Percentiles rank a stretch among this genome's conserved stretches.
These are phyloP conservation scores for Aspergillus unguis DNA, from an alignment of 2,329 filamentous ascomycete genomes.

Conservation along the genomic window DNA sequence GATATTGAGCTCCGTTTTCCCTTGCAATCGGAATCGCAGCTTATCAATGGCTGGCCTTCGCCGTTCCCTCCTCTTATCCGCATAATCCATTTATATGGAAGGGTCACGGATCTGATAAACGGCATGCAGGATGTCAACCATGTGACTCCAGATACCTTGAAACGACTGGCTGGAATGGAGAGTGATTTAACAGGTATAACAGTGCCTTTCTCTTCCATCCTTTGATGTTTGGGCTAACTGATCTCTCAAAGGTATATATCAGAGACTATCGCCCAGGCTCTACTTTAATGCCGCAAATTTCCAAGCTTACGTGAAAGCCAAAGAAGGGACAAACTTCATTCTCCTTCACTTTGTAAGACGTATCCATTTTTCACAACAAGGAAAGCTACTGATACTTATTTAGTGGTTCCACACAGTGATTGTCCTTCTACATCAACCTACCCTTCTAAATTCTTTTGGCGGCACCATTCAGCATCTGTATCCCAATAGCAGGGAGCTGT, in stretches of 20 bases:
- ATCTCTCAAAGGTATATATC: slow-evolving; percentile 54
- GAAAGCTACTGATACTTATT: slow-evolving; percentile 15
- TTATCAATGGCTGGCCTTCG: slow-evolving; percentile 65
- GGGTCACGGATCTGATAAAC: slow-evolving; percentile 80
- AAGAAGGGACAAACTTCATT: slow-evolving; percentile 83
- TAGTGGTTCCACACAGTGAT: slow-evolving; percentile 82
- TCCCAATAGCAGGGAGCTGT: slow-evolving; percentile 73
- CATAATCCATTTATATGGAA: slow-evolving; percentile 81
- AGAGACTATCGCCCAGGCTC: slow-evolving; percentile 68
- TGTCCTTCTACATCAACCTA: slow-evolving; percentile 80
- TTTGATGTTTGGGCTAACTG: slow-evolving; percentile 3
- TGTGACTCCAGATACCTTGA: slow-evolving; percentile 70
- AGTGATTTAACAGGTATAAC: slow-evolving; percentile 65
- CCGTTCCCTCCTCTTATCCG: slow-evolving; percentile 77
- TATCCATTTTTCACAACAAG: neutral
- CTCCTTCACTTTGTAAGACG: slow-evolving; percentile 64
- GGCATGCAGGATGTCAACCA: slow-evolving; percentile 71
- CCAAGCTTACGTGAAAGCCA: slow-evolving; percentile 74
- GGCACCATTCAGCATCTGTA: slow-evolving; percentile 68
- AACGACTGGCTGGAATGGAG: slow-evolving; percentile 72
- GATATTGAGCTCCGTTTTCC: slow-evolving; percentile 78
- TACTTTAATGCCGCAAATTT: slow-evolving; percentile 87
- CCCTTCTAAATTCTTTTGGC: slow-evolving; percentile 72
- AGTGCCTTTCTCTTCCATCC: neutral
- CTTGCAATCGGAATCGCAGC: slow-evolving; percentile 50